A percentile compares a stretch with the other conserved stretches of the same genome.
Evolutionary conservation across 2,329 filamentous ascomycete species (phyloP).

Genomic region (Sporothrix dimorphospora): DNA sequence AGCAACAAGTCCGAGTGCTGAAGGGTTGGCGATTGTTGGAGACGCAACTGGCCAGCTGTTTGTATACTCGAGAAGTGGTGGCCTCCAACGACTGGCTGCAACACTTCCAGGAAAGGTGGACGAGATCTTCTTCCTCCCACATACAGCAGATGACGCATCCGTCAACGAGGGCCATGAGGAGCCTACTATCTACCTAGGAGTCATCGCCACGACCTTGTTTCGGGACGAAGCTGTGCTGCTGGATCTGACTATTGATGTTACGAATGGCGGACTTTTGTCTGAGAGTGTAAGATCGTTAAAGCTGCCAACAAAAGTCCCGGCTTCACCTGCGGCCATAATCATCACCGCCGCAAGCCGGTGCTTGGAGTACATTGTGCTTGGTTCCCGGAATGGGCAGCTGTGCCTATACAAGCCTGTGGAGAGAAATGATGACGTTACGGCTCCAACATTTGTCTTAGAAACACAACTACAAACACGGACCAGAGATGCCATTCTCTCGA

Average conservation of each 20-base stretch:
- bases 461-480: constrained; percentile 35
- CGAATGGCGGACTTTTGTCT: not conserved
- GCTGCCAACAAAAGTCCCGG: constrained; percentile 21
- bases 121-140: constrained; percentile 52
- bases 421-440: constrained; percentile 36
- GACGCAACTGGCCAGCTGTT: constrained; percentile 55
- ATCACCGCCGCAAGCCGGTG: constrained; percentile 31
- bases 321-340: constrained; percentile 20
- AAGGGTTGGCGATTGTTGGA: constrained; percentile 51
- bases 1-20: constrained; percentile 32
- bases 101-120: constrained; percentile 53
- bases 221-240: constrained; percentile 43
- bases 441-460: constrained; percentile 32
- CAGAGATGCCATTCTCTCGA: constrained; percentile 64
- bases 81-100: constrained; percentile 37
- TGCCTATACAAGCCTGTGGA: constrained; percentile 40
- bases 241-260: constrained; percentile 15
- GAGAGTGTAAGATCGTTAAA: not conserved
- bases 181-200: not conserved
- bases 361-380: constrained; percentile 51
- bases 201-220: constrained; percentile 54
- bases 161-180: not conserved
- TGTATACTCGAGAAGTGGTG: constrained; percentile 43
- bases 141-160: not conserved
- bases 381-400: constrained; percentile 57